Evolutionary conservation across 2,329 filamentous ascomycete species (phyloP).

Genomic region (Clarireedia homoeocarpa): DNA sequence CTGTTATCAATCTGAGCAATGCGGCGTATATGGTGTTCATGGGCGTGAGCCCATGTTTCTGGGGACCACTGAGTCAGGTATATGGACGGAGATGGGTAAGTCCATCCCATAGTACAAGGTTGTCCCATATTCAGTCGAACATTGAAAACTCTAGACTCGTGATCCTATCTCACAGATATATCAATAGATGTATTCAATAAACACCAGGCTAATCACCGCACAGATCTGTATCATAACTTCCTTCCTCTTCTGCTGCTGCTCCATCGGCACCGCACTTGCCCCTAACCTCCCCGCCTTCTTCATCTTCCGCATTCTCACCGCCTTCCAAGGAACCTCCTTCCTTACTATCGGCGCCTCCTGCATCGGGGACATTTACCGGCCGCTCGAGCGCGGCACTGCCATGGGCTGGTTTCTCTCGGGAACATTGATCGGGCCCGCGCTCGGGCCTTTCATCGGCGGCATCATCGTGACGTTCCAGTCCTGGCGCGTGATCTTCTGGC

Average conservation of each 20-base stretch:
- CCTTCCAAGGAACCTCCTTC: slow-evolving; percentile 68
- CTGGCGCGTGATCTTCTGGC: slow-evolving; percentile 73
- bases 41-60: slow-evolving; percentile 62
- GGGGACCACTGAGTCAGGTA: slow-evolving; percentile 63
- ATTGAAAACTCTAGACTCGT: neutral
- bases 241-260: slow-evolving; percentile 58
- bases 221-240: slow-evolving; percentile 53
- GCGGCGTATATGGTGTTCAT: slow-evolving; percentile 69
- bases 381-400: slow-evolving; percentile 62
- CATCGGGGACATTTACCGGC: slow-evolving; percentile 59
- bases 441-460: slow-evolving; percentile 64
- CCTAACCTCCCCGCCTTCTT: slow-evolving; percentile 66
- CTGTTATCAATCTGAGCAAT: slow-evolving; percentile 66
- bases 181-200: neutral
- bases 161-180: neutral
- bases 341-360: slow-evolving; percentile 63
- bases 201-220: slow-evolving; percentile 1
- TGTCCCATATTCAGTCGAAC: too few species aligned
- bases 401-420: slow-evolving; percentile 67
- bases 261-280: slow-evolving; percentile 63
- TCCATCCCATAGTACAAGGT: too few species aligned
- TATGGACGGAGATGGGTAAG: slow-evolving; percentile 51
- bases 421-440: slow-evolving; percentile 62
- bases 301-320: slow-evolving; percentile 65
- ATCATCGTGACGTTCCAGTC: slow-evolving; percentile 67